Evolutionary conservation across 805 yeast species (phyloP), one percentile per base, ranked within the genome.

Genomic region (Torulaspora gathmanii): DNA sequence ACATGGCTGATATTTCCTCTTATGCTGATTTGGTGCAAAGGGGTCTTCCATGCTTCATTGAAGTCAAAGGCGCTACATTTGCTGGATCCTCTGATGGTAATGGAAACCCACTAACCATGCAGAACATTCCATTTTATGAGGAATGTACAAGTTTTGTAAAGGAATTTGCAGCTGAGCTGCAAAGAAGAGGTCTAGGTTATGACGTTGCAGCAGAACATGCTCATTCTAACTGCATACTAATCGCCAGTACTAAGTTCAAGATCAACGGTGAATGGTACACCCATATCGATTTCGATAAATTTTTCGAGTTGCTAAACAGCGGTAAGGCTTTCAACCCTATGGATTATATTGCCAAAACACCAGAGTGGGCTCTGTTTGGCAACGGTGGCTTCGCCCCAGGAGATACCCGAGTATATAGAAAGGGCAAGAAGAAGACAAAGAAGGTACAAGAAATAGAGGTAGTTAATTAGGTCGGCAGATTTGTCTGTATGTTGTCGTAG

Each of bases 181-280:
- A 77, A 42, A 64, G 71, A 10, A 75, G 95, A 55, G 89, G 89
- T 1, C 70, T 83, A 25, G 74, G 73, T 22, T 89, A 90, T 59
- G 95, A 80, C 37, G 71, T 89, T 47, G 96, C 96, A 9, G 95
- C 96, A 0, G 96, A 90, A 64, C 97, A 89, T 64, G 95, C 96
- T 0, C 97, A 89, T 63, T 84, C 95, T 2, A 90, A 96, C 68
- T 90, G 96, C 70, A 83, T 90, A 15, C 71, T 89, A 53, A 78
- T 90, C 55, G 96, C 95, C 0, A 83, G 83, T 52, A 72, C 71
- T 31, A 79, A 80, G 57, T 89, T 88, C 72, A 72, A 78, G 51
- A 80, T 81, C 46, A 66, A 83, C 59, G 82, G 76, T 27, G 78
- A 74, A 53, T 89, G 97, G 97, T 75, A 79, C 63, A 89, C 97